Conservation (phyloP, 768 basidiomycete genomes). For the Lentinula detonsa region DNA sequence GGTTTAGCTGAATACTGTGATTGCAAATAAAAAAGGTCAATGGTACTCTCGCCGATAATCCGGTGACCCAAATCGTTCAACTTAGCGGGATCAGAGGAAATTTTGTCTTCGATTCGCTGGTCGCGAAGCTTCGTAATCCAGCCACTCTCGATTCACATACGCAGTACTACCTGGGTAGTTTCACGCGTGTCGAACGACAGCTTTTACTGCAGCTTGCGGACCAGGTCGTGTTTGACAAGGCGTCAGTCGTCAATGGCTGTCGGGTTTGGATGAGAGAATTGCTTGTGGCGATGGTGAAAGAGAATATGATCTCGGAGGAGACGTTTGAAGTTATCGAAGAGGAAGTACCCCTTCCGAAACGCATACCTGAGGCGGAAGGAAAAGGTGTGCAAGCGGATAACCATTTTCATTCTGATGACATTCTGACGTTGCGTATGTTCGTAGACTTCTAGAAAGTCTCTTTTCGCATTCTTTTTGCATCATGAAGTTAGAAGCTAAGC, state of each 20-base stretch:
- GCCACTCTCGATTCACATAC: constrained; percentile 2
- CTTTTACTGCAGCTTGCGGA: constrained; percentile 8
- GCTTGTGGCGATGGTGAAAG: constrained; percentile 12
- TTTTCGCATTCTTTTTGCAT: no score
- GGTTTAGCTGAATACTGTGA: not conserved
- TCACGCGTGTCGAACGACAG: constrained; percentile 8
- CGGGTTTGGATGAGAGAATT: constrained; percentile 11
- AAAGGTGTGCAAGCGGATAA: not conserved
- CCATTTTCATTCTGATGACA: not conserved
- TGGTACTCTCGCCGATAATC: not conserved
- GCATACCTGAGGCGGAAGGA: constrained; percentile 3
- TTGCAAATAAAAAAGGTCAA: not conserved
- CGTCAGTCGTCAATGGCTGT: constrained; percentile 12
- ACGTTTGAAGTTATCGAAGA: constrained; percentile 10
- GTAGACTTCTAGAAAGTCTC: no score
- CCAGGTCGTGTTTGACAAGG: constrained; percentile 8
- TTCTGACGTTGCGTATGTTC: no score
- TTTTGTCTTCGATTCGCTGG: not conserved
- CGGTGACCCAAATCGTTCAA: constrained; percentile 3
- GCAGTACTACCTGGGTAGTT: constrained; percentile 3
- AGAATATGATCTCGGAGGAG: constrained; percentile 9
- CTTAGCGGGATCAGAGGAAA: not conserved
- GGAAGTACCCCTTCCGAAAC: constrained; percentile 8
- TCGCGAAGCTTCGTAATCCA: not conserved
- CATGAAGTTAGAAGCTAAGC: no score